Evolutionary conservation across 768 basidiomycete genomes (phyloP), one percentile per base, ranked within the genome.

Genomic region (Boletus patriciae): DNA sequence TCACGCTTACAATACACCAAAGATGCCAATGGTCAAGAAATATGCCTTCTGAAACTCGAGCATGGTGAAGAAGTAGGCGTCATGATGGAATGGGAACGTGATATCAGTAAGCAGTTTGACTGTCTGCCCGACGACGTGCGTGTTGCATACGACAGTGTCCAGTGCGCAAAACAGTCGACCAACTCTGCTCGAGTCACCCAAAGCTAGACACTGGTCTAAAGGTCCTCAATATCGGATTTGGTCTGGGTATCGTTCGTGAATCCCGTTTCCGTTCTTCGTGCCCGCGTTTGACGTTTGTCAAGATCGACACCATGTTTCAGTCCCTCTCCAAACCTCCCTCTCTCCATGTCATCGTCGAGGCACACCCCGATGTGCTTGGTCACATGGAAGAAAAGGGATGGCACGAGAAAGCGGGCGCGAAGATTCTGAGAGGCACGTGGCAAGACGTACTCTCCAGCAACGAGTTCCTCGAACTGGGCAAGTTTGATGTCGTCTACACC

Each of bases 61-160:
- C 84, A 84, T 29, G 78, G 73, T 8, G 87, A 88, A 61, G 88
- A 94, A 57, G 83, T 95, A n/a, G 93, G 94, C 13, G 96, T 99
- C 6, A 99, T 99, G 97, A 99, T 99, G 97, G 93, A 94, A 2
- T 99, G 97, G 97, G 97, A 99, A 71, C 74, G 75, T 44, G 80
- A 74, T 9, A 92, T 98, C 65, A 98, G 84, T 86, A 63, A 69
- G 66, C 13, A 46, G 76, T 73, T 31, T 23, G 37, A 21, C 15
- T 38, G 1, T 49, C 31, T 37, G 1, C 21, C 36, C 34, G 6
- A 43, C 13, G n/a, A n/a, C 10, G 27, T 50, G 37, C 43, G 31
- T 42, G 65, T 66, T 51, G 19, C 50, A 59, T 61, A 61, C 50
- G 60, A 63, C 57, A 68, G 64, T 59, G 60, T 55, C 33, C 68